These are phyloP conservation scores for Aspergillus sergii DNA, from an alignment of 2,329 filamentous ascomycete species.

Conservation along the genomic window DNA sequence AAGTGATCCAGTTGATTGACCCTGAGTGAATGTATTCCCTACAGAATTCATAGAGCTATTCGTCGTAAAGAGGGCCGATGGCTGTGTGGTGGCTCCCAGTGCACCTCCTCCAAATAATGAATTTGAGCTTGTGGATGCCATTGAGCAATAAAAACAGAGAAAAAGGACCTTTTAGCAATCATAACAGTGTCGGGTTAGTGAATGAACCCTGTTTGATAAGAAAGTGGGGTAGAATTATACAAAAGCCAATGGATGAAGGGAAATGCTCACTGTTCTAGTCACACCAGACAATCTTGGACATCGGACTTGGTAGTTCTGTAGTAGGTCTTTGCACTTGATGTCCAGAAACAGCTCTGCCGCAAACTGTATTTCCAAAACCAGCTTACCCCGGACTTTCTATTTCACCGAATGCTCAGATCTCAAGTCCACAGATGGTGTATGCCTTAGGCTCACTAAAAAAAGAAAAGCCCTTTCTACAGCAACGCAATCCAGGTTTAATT, in stretches of 20 bases:
- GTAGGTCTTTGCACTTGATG: background rate
- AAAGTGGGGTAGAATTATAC: too few species aligned
- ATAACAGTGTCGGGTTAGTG: background rate
- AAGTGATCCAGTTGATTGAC: constrained; percentile 25
- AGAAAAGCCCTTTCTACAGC: background rate
- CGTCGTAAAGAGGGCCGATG: constrained; percentile 30
- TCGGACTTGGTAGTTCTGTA: background rate
- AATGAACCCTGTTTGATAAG: background rate
- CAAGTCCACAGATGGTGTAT: background rate
- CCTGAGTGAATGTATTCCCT: constrained; percentile 29
- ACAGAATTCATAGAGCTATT: constrained; percentile 32
- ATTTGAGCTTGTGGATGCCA: constrained; percentile 25
- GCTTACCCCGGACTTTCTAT: constrained; percentile 20
- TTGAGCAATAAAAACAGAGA: constrained; percentile 4
- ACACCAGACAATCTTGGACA: background rate
- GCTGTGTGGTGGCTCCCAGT: constrained; percentile 27
- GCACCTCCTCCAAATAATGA: constrained; percentile 35
- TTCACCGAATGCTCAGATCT: constrained; percentile 13
- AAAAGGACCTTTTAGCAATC: background rate
- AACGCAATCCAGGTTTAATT: background rate
- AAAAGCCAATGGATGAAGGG: background rate
- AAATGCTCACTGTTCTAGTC: background rate
- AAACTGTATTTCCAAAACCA: constrained; percentile 12
- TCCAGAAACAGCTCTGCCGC: constrained; percentile 9
- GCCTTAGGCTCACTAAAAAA: constrained; percentile 2